Percentiles rank a stretch among this genome's conserved stretches.
Evolutionary conservation across 306 rosid species (phyloP).

Genomic region (Nissolia schottii): DNA sequence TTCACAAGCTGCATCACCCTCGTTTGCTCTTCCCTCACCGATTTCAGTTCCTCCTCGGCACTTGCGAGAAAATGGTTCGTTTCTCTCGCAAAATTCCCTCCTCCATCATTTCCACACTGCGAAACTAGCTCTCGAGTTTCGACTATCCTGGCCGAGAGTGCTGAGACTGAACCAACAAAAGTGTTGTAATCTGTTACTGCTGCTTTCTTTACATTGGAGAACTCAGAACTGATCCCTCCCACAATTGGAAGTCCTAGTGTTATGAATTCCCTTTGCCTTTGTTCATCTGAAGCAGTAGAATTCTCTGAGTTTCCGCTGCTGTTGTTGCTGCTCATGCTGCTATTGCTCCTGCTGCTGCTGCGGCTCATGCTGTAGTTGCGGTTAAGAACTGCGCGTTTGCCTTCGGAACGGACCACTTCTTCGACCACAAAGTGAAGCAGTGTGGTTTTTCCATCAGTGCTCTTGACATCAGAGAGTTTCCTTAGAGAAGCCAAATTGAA

Average conservation of each 20-base stretch:
- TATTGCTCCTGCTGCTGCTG: slow-evolving; percentile 32
- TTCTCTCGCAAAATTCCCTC: slow-evolving; percentile 61
- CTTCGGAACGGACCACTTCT: slow-evolving; percentile 91
- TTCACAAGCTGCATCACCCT: slow-evolving; percentile 60
- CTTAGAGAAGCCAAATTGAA: slow-evolving; percentile 76
- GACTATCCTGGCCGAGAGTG: slow-evolving; percentile 37
- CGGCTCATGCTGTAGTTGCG: slow-evolving; percentile 50
- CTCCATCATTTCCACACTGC: slow-evolving; percentile 38
- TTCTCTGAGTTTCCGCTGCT: slow-evolving; percentile 19
- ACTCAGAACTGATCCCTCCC: slow-evolving; percentile 89
- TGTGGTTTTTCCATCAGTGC: slow-evolving; percentile 83
- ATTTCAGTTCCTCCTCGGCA: slow-evolving; percentile 53
- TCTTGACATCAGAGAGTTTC: slow-evolving; percentile 85
- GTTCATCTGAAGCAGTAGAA: slow-evolving; percentile 36
- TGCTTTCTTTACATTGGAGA: slow-evolving; percentile 74
- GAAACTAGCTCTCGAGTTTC: slow-evolving; percentile 41
- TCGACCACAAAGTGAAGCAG: slow-evolving; percentile 90
- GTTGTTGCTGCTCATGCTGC: neutral
- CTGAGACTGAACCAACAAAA: slow-evolving; percentile 41
- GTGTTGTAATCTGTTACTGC: slow-evolving; percentile 54
- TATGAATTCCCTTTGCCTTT: slow-evolving; percentile 61
- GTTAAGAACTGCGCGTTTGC: slow-evolving; percentile 67
- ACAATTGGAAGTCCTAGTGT: slow-evolving; percentile 76
- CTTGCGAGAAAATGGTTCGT: slow-evolving; percentile 63
- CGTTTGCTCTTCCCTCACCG: slow-evolving; percentile 47